Percentiles rank a stretch among this genome's conserved stretches.
phyloP scores from a whole-genome alignment of 129 eudicot species.

The Cynara cardunculus region DNA sequence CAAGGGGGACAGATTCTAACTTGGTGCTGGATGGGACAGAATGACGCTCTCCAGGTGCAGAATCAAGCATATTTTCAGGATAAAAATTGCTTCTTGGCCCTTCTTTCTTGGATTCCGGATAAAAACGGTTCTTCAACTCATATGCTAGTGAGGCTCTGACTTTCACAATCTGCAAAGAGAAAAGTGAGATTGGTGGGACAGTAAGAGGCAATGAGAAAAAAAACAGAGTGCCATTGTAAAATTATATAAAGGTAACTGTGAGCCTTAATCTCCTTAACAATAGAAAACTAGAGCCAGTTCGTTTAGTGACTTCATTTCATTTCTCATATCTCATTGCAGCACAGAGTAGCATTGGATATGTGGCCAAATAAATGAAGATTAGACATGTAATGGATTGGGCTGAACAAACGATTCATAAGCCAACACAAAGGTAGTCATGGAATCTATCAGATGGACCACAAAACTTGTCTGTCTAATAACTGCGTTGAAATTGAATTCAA shows the following conservation, averaged over 20 bases:
- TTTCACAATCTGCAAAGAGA: conserved; percentile 55
- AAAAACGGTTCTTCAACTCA: conserved; percentile 39
- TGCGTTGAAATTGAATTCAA: background rate
- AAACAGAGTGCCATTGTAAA: background rate
- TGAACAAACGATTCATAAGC: background rate
- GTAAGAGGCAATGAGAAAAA: background rate
- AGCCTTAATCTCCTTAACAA: background rate
- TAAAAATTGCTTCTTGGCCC: conserved; percentile 10
- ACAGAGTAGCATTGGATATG: background rate
- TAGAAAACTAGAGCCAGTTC: background rate
- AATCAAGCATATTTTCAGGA: conserved; percentile 20
- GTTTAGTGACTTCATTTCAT: background rate
- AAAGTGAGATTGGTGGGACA: background rate
- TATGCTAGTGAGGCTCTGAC: conserved; percentile 61
- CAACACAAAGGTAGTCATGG: background rate
- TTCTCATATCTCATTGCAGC: background rate
- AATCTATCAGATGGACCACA: background rate
- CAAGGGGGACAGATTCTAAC: conserved; percentile 26
- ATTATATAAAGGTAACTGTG: too few species aligned
- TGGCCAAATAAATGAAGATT: background rate
- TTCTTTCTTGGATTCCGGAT: conserved; percentile 31
- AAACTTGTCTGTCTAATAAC: too few species aligned
- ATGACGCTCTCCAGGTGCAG: conserved; percentile 30
- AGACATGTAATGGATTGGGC: background rate
- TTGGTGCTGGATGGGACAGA: conserved; percentile 32